Evolutionary conservation across 306 rosid genomes (phyloP).

Genomic region (Macrotyloma uniflorum): DNA sequence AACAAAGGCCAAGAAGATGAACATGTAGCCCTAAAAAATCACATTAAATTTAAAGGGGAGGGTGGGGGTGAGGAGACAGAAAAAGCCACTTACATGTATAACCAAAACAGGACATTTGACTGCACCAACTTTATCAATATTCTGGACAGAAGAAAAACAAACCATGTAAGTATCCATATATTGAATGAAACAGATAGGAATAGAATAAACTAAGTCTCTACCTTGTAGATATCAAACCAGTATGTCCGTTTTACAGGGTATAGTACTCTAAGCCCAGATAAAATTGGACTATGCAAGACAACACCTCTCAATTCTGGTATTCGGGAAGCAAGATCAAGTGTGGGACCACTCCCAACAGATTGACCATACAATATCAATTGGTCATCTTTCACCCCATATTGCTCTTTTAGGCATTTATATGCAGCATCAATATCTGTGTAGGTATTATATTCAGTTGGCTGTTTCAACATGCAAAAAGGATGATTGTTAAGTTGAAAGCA

Average conservation of each 20-base stretch:
- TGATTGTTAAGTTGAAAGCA: slow-evolving; percentile 37
- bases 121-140: slow-evolving; percentile 76
- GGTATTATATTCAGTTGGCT: slow-evolving; percentile 93
- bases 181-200: slow-evolving; percentile 35
- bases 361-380: slow-evolving; percentile 90
- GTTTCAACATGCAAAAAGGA: slow-evolving; percentile 57
- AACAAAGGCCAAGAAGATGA: slow-evolving; percentile 23
- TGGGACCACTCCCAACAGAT: slow-evolving; percentile 97
- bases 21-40: not conserved
- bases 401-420: slow-evolving; percentile 84
- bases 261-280: slow-evolving; percentile 88
- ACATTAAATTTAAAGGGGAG: not conserved
- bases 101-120: slow-evolving; percentile 85
- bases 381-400: slow-evolving; percentile 80
- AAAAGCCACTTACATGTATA: slow-evolving; percentile 75
- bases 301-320: slow-evolving; percentile 76
- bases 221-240: slow-evolving; percentile 98
- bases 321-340: slow-evolving; percentile 88
- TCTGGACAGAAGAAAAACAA: slow-evolving; percentile 55
- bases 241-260: slow-evolving; percentile 88
- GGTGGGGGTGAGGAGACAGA: not conserved
- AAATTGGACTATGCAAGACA: slow-evolving; percentile 88
- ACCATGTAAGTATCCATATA: slow-evolving; percentile 14
- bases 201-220: slow-evolving; percentile 24
- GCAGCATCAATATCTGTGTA: slow-evolving; percentile 95